A percentile compares a stretch with the other conserved stretches of the same genome.
These are phyloP conservation scores for Bacidia rubella DNA, from an alignment of 495 filamentous ascomycete species.

Conservation along the genomic window DNA sequence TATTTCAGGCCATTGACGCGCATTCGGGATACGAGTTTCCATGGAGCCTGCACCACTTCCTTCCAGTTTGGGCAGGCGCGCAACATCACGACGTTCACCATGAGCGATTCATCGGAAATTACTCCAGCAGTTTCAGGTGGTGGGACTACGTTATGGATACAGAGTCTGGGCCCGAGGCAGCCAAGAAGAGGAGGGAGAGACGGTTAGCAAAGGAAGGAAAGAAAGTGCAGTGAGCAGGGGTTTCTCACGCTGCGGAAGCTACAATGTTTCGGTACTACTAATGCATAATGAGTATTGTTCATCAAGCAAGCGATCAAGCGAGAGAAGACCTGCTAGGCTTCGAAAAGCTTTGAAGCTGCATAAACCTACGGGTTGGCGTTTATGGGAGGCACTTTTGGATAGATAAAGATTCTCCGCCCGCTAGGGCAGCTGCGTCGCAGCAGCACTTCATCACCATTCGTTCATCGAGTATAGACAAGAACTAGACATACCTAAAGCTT, in stretches of 20 bases:
- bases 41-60: constrained; percentile 85
- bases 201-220: constrained; percentile 52
- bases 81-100: constrained; percentile 95
- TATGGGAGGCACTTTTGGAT: neutral
- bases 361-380: too few relatives aligned
- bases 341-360: too few relatives aligned
- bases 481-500: too few relatives aligned
- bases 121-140: constrained; percentile 95
- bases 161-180: constrained; percentile 77
- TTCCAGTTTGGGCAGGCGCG: constrained; percentile 97
- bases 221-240: constrained; percentile 42
- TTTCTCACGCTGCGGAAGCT: neutral
- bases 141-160: constrained; percentile 94
- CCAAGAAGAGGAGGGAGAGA: constrained; percentile 68
- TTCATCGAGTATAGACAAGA: too few relatives aligned
- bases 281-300: neutral
- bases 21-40: constrained; percentile 97
- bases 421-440: neutral
- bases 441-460: too few relatives aligned
- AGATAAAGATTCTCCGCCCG: neutral
- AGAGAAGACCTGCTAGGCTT: too few relatives aligned
- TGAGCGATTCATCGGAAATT: constrained; percentile 96
- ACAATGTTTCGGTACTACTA: neutral
- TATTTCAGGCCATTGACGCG: constrained; percentile 96
- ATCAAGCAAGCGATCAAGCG: too few relatives aligned